phyloP scores from a whole-genome alignment of 2,329 filamentous ascomycete species.

The Microcyclospora pomicola region DNA sequence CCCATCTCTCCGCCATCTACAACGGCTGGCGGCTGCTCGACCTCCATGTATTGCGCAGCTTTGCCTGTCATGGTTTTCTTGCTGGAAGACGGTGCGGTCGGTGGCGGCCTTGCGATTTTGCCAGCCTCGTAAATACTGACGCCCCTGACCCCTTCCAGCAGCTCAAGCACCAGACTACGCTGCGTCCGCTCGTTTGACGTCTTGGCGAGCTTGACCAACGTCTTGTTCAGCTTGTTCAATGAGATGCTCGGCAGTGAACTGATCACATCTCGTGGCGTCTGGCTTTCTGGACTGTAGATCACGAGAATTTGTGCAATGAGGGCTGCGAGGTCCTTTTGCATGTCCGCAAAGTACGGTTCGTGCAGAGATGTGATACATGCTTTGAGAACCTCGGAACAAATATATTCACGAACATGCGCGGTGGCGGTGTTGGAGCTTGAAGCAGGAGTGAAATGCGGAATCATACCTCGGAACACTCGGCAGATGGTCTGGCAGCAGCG shows the following conservation, averaged over 20 bases:
- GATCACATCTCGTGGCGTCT: slow-evolving; percentile 63
- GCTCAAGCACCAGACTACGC: slow-evolving; percentile 64
- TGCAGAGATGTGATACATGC: slow-evolving; percentile 82
- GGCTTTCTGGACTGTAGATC: slow-evolving; percentile 55
- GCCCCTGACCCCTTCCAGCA: slow-evolving; percentile 75
- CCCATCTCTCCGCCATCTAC: slow-evolving; percentile 27
- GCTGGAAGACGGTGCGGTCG: not conserved
- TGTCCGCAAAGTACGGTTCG: slow-evolving; percentile 91
- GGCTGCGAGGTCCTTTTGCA: slow-evolving; percentile 80
- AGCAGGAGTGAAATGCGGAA: slow-evolving; percentile 53
- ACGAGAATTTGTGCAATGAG: slow-evolving; percentile 77
- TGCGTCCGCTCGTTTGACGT: slow-evolving; percentile 53
- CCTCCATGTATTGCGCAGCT: slow-evolving; percentile 29
- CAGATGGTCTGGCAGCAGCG: slow-evolving; percentile 77
- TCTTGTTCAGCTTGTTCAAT: slow-evolving; percentile 48
- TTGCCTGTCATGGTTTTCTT: slow-evolving; percentile 15
- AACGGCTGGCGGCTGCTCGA: slow-evolving; percentile 25
- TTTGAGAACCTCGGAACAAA: slow-evolving; percentile 76
- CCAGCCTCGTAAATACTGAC: slow-evolving; percentile 90
- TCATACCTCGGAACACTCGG: slow-evolving; percentile 70
- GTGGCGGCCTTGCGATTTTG: slow-evolving; percentile 44
- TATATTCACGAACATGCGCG: slow-evolving; percentile 68
- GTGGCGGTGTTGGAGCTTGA: slow-evolving; percentile 31
- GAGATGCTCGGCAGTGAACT: slow-evolving; percentile 66
- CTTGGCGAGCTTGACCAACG: slow-evolving; percentile 22